Evolutionary conservation across 768 basidiomycete species (phyloP).

Genomic region (Calocybe indica): DNA sequence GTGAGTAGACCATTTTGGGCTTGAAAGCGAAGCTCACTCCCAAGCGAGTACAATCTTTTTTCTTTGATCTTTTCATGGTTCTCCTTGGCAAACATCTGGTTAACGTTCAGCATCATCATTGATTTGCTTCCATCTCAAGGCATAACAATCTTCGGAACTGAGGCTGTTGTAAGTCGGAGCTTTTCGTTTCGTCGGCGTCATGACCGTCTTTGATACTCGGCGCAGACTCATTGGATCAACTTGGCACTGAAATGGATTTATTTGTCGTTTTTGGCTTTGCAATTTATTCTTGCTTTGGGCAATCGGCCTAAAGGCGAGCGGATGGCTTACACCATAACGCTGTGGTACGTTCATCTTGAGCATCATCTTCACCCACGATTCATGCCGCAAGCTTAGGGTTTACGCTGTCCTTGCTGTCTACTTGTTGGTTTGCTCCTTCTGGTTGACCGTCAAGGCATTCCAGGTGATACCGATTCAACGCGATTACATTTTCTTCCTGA

Average conservation of each 20-base stretch:
- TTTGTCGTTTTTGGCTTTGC: slow-evolving; percentile 76
- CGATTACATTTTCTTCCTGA: background rate
- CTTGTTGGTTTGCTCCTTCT: slow-evolving; percentile 81
- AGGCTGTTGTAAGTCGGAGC: slow-evolving; percentile 46
- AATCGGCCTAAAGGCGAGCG: slow-evolving; percentile 89
- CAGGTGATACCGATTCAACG: slow-evolving; percentile 34
- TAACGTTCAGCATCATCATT: slow-evolving; percentile 96
- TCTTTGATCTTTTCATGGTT: slow-evolving; percentile 91
- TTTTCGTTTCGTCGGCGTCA: background rate
- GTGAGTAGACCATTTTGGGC: slow-evolving; percentile 36
- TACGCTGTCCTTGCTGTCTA: slow-evolving; percentile 82
- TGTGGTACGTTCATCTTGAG: slow-evolving; percentile 46
- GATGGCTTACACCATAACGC: slow-evolving; percentile 60
- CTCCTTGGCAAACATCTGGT: slow-evolving; percentile 85
- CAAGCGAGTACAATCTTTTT: slow-evolving; percentile 71
- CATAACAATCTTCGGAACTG: slow-evolving; percentile 69
- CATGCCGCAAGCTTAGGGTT: slow-evolving; percentile 43
- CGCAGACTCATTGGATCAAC: slow-evolving; percentile 87
- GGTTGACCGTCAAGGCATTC: slow-evolving; percentile 79
- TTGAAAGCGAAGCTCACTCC: background rate
- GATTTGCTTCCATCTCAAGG: slow-evolving; percentile 60
- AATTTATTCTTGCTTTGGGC: slow-evolving; percentile 57
- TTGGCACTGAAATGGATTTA: slow-evolving; percentile 81
- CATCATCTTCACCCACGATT: background rate
- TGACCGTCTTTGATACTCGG: background rate